Percentiles rank a stretch among this genome's conserved stretches.
These are phyloP conservation scores for Didymellaceae sp. DNA, from an alignment of 2,329 filamentous ascomycete species.

Conservation along the genomic window DNA sequence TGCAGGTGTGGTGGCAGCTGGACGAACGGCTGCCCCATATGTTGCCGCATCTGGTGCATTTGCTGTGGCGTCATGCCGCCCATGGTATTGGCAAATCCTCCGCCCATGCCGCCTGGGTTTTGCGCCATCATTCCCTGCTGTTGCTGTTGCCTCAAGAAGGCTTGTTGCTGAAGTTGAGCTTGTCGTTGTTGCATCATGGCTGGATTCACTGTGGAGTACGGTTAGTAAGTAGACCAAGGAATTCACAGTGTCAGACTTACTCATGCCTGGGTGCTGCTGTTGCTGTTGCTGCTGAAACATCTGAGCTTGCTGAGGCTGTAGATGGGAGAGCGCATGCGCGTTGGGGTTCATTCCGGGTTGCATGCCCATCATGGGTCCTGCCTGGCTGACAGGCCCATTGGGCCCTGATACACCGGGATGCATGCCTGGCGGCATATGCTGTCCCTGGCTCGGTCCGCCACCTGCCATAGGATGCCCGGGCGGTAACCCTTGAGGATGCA, in stretches of 20 bases:
- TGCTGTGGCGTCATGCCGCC: conserved; percentile 54
- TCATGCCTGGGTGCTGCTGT: conserved; percentile 49
- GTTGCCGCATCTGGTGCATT: conserved; percentile 39
- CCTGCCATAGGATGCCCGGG: conserved; percentile 69
- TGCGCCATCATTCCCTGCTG: conserved; percentile 62
- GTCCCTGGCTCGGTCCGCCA: conserved; percentile 73
- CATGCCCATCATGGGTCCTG: conserved; percentile 77
- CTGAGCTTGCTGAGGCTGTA: conserved; percentile 68
- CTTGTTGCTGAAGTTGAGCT: conserved; percentile 49
- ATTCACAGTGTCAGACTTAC: conserved; percentile 37
- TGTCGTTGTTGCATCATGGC: conserved; percentile 53
- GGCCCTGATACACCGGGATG: conserved; percentile 77
- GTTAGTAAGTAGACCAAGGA: conserved; percentile 6
- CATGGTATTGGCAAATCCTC: conserved; percentile 63
- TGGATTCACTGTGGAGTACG: conserved; percentile 44
- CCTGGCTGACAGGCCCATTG: conserved; percentile 72
- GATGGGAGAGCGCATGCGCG: conserved; percentile 74
- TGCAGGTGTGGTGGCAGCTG: conserved; percentile 48
- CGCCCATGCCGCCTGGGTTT: conserved; percentile 60
- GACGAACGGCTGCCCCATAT: conserved; percentile 34
- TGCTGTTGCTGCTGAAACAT: conserved; percentile 60
- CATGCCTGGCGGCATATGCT: conserved; percentile 71
- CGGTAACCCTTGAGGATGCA: conserved; percentile 75
- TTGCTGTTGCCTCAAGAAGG: conserved; percentile 58
- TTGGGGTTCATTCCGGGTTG: conserved; percentile 70